Percentiles rank a stretch among this genome's conserved stretches.
Conservation (phyloP, 441 rosid species). For the Daphne laureola region DNA sequence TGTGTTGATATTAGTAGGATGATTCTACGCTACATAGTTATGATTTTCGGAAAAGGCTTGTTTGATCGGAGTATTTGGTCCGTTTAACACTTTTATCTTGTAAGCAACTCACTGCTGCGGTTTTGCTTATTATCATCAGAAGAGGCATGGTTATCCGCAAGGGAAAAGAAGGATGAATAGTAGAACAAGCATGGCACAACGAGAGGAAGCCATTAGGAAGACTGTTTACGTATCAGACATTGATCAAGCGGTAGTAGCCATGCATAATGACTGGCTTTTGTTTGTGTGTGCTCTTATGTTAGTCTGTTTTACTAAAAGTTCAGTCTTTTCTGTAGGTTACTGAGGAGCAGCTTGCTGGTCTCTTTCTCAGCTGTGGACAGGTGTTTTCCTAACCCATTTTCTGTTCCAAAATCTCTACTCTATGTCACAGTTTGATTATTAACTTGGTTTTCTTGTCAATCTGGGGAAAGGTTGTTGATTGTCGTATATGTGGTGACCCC, state of each 20-base stretch:
- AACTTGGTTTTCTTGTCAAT: constrained; percentile 5
- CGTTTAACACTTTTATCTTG: not conserved
- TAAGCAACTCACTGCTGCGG: constrained; percentile 5
- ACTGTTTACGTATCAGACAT: constrained; percentile 93
- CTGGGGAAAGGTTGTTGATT: constrained; percentile 66
- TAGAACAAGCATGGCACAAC: constrained; percentile 82
- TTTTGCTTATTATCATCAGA: constrained; percentile 31
- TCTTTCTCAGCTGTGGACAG: constrained; percentile 82
- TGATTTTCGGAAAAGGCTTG: constrained; percentile 5
- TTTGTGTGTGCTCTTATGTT: constrained; percentile 11
- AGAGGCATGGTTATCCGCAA: constrained; percentile 45
- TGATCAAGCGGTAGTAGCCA: constrained; percentile 59
- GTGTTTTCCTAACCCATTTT: constrained; percentile 26
- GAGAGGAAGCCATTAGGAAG: constrained; percentile 75
- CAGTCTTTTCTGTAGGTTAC: constrained; percentile 46
- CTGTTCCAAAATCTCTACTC: constrained; percentile 1
- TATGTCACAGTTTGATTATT: constrained; percentile 1
- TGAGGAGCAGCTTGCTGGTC: constrained; percentile 90
- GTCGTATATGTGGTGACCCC: constrained; percentile 96
- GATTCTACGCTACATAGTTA: not conserved
- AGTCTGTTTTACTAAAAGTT: constrained; percentile 5
- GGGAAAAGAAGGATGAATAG: constrained; percentile 64
- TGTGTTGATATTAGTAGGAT: not conserved
- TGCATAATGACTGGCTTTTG: not conserved
- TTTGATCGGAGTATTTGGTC: not conserved